Evolutionary conservation across 2,329 filamentous ascomycete genomes (phyloP), one percentile per base, ranked within the genome.

Genomic region (Aspergillus sp.): DNA sequence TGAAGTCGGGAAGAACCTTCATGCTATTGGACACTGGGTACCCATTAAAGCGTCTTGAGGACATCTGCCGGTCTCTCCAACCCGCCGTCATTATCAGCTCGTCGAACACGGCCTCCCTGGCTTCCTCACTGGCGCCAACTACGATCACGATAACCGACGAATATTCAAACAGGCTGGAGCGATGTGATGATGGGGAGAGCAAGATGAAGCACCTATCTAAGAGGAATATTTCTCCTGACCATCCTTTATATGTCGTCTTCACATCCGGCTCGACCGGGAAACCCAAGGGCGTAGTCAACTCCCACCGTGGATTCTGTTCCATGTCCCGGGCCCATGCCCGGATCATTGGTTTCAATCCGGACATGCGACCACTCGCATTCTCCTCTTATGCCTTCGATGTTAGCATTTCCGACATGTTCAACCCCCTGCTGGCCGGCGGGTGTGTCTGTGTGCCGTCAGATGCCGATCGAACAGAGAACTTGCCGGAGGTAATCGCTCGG

Each of bases 231-330:
- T 10, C 34, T 5, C 38, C 38, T 26, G 10, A 9, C 12, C 5
- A 10, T 26, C 12, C 38, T 7, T 6, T 26, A 39, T 83, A 78
- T 56, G 69, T 79, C 3, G 70, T 82, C 6, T 77, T 81, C 51
- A 73, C 72, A 3, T 73, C 73, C 2, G 73, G 74, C 0, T 73
- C 74, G 1, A 73, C 74, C 1, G 71, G 71, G 41, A 69, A 67
- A 32, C 74, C 75, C 0, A 76, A 76, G 47, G 79, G 79, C 2
- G 72, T 80, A n/a, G 74, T 80, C 41, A 79, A 81, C 52, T 75
- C 73, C 3, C 81, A 84, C 53, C 64, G 64, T 0, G 73, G 77
- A 0, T 67, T 81, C 1, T 74, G 77, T 1, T 75, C 77, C 0
- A 68, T 71, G 0, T 72, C 76, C 42, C 52, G 69, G 2, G 68